These are phyloP conservation scores for Chrysoporthe puriensis DNA, from an alignment of 2,329 filamentous ascomycete species.

Conservation along the genomic window DNA sequence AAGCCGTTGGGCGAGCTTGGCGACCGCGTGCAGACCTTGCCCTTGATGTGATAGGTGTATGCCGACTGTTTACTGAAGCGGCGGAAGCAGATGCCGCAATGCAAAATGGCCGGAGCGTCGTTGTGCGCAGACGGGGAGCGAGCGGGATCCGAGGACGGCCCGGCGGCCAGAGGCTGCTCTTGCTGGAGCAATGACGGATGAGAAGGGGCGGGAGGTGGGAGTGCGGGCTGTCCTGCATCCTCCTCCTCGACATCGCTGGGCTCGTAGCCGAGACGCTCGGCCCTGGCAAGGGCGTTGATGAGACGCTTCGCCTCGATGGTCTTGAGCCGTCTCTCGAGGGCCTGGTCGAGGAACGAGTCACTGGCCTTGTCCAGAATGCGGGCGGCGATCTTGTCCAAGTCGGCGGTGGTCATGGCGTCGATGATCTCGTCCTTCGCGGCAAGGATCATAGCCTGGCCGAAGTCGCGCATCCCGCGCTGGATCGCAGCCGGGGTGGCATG, in stretches of 20 bases:
- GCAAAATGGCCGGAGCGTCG: not conserved
- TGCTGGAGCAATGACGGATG: not conserved
- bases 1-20: conserved; percentile 34
- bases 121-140: not conserved
- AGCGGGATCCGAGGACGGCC: conserved; percentile 14
- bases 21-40: conserved; percentile 39
- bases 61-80: conserved; percentile 26
- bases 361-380: conserved; percentile 51
- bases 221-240: conserved; percentile 15
- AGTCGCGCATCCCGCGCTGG: conserved; percentile 46
- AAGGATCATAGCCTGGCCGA: conserved; percentile 49
- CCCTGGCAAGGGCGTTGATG: conserved; percentile 59
- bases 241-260: conserved; percentile 49
- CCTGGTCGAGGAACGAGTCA: conserved; percentile 55
- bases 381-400: conserved; percentile 51
- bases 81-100: conserved; percentile 29
- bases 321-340: conserved; percentile 53
- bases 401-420: conserved; percentile 42
- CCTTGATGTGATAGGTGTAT: conserved; percentile 40
- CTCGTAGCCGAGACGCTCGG: conserved; percentile 62
- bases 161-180: conserved; percentile 43
- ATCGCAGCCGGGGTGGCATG: conserved; percentile 45
- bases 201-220: not conserved
- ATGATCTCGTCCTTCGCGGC: conserved; percentile 48
- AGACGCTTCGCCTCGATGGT: conserved; percentile 59